Evolutionary conservation across 441 rosid species (phyloP).

Genomic region (Populus hybrid): DNA sequence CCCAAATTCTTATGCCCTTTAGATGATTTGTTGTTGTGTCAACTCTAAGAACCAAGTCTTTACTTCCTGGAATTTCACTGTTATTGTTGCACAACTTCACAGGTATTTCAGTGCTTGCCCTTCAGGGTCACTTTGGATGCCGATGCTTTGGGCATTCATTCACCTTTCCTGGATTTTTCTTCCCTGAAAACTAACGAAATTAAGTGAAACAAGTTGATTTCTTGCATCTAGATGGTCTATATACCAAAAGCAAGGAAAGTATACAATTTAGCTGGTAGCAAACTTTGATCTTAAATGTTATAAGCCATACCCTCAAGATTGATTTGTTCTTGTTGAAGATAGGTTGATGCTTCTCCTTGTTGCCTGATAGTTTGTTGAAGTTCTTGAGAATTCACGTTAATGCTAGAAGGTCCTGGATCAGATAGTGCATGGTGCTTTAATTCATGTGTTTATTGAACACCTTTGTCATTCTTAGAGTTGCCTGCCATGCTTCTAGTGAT

Average conservation of each 20-base stretch:
- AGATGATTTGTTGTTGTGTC: not conserved
- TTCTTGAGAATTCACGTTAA: not conserved
- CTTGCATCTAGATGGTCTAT: too few relatives aligned
- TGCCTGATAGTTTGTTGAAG: not conserved
- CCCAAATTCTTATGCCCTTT: conserved; percentile 6
- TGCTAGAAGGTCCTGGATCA: not conserved
- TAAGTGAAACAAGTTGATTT: not conserved
- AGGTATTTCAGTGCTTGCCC: not conserved
- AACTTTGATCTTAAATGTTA: not conserved
- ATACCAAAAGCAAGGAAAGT: not conserved
- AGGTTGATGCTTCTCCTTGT: not conserved
- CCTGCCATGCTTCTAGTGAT: too few relatives aligned
- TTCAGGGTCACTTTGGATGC: not conserved
- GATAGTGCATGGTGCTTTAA: too few relatives aligned
- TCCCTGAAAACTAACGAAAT: not conserved
- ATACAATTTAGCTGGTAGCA: not conserved
- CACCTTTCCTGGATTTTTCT: not conserved
- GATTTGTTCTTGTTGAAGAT: not conserved
- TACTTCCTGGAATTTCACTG: not conserved
- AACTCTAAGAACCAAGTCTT: not conserved
- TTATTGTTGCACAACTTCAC: not conserved
- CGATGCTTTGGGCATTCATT: not conserved
- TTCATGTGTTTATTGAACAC: too few relatives aligned
- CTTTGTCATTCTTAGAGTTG: too few relatives aligned
- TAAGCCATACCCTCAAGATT: not conserved